These are phyloP conservation scores for Trichoderma gamsii DNA, from an alignment of 495 filamentous ascomycete genomes.

Conservation along the genomic window DNA sequence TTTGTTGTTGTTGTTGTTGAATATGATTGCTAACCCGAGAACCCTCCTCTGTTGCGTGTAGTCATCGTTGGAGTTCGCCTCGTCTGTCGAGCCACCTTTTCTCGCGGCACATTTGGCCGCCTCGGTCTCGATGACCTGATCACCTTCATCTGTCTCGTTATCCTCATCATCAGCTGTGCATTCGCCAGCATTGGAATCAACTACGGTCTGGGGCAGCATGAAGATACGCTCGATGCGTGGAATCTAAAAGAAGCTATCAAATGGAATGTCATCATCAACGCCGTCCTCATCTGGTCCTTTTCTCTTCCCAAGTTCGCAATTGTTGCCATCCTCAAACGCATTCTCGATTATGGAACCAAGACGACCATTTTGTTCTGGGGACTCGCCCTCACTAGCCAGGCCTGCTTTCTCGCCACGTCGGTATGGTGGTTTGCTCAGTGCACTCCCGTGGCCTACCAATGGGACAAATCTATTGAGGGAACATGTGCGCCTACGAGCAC, in stretches of 20 bases:
- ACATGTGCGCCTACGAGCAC: conserved; percentile 21
- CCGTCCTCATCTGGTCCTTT: conserved; percentile 26
- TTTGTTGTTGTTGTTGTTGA: background rate
- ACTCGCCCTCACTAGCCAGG: conserved; percentile 25
- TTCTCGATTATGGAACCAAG: conserved; percentile 24
- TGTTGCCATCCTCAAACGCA: conserved; percentile 27
- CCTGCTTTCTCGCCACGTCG: conserved; percentile 23
- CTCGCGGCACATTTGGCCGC: conserved; percentile 18
- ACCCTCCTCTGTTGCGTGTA: conserved; percentile 10
- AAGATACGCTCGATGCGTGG: conserved; percentile 15
- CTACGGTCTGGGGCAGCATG: conserved; percentile 24
- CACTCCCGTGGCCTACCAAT: conserved; percentile 23
- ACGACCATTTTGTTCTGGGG: conserved; percentile 24
- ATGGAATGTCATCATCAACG: conserved; percentile 27
- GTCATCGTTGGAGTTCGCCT: conserved; percentile 24
- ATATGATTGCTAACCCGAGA: background rate
- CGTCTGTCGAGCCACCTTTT: conserved; percentile 21
- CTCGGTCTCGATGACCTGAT: conserved; percentile 26
- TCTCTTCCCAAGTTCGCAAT: conserved; percentile 28
- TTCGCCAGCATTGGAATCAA: conserved; percentile 21
- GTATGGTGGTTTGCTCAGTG: conserved; percentile 28
- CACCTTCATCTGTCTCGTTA: conserved; percentile 22
- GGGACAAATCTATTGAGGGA: conserved; percentile 24
- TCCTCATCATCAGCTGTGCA: conserved; percentile 22
- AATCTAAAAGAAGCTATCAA: conserved; percentile 19